Conservation (phyloP, 2,329 filamentous ascomycete genomes). For the Phialocephala subalpina region DNA sequence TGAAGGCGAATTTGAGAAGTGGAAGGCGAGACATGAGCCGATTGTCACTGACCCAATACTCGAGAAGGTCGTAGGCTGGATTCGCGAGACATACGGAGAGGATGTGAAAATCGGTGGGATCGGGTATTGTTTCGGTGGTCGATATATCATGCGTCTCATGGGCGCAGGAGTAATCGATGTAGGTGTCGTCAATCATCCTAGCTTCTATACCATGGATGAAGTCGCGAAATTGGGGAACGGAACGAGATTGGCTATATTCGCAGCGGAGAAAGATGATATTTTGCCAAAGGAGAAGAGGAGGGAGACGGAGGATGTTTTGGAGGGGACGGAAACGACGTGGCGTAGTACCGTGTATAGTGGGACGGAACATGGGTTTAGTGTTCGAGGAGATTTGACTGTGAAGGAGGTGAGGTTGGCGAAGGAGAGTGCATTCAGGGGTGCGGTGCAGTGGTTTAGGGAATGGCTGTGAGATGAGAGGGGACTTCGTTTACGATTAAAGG, state of each 20-base stretch:
- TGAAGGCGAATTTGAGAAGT: conserved; percentile 16
- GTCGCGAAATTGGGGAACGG: conserved; percentile 60
- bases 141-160: conserved; percentile 70
- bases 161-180: conserved; percentile 68
- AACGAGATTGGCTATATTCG: conserved; percentile 71
- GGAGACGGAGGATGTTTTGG: conserved; percentile 66
- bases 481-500: too few species aligned
- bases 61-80: conserved; percentile 12
- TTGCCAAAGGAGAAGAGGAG: conserved; percentile 68
- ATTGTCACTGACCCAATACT: conserved; percentile 22
- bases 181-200: conserved; percentile 78
- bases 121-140: conserved; percentile 78
- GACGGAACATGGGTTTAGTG: conserved; percentile 76
- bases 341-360: conserved; percentile 74
- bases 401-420: conserved; percentile 70
- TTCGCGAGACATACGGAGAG: conserved; percentile 16
- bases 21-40: conserved; percentile 20
- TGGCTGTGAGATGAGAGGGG: conserved; percentile 27
- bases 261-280: conserved; percentile 66
- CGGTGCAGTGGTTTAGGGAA: conserved; percentile 74
- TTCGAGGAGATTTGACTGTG: conserved; percentile 66
- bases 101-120: conserved; percentile 59
- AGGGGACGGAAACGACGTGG: conserved; percentile 54
- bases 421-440: conserved; percentile 80
- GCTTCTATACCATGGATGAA: conserved; percentile 73